Percentiles rank a stretch among this genome's conserved stretches.
These are phyloP conservation scores for Talaromyces borbonicus DNA, from an alignment of 495 filamentous ascomycete species.

Conservation along the genomic window DNA sequence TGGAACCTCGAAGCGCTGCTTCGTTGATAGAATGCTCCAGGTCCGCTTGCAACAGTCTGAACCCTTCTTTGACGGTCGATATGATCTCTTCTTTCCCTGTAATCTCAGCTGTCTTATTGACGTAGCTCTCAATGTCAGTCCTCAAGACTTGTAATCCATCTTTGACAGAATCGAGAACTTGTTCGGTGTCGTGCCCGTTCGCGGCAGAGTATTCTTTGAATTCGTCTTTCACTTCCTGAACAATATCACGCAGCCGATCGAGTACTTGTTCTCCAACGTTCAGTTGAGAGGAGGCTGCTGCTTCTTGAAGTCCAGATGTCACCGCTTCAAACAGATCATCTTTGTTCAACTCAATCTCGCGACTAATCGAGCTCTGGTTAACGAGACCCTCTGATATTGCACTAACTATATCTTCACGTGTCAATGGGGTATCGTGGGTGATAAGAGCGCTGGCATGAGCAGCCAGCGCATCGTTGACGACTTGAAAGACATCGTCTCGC, in stretches of 20 bases:
- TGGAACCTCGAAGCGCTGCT: slow-evolving; percentile 18
- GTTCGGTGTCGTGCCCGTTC: slow-evolving; percentile 66
- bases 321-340: slow-evolving; percentile 61
- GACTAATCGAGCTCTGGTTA: slow-evolving; percentile 34
- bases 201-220: slow-evolving; percentile 65
- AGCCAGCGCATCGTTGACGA: slow-evolving; percentile 45
- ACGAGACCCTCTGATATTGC: slow-evolving; percentile 50
- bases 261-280: slow-evolving; percentile 55
- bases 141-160: slow-evolving; percentile 74
- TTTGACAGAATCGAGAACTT: slow-evolving; percentile 74
- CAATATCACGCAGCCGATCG: slow-evolving; percentile 63
- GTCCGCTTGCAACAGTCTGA: slow-evolving; percentile 65
- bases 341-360: slow-evolving; percentile 51
- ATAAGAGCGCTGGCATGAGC: slow-evolving; percentile 32
- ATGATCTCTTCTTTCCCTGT: slow-evolving; percentile 69
- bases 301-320: slow-evolving; percentile 46
- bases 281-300: slow-evolving; percentile 35
- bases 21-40: slow-evolving; percentile 53
- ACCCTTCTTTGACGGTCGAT: slow-evolving; percentile 57
- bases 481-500: slow-evolving; percentile 36
- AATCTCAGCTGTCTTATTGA: slow-evolving; percentile 55
- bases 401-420: slow-evolving; percentile 43
- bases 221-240: slow-evolving; percentile 63
- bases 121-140: slow-evolving; percentile 72
- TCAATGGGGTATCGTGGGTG: slow-evolving; percentile 16